Conservation (phyloP, 805 yeast genomes). For the Geotrichum ghanense region DNA sequence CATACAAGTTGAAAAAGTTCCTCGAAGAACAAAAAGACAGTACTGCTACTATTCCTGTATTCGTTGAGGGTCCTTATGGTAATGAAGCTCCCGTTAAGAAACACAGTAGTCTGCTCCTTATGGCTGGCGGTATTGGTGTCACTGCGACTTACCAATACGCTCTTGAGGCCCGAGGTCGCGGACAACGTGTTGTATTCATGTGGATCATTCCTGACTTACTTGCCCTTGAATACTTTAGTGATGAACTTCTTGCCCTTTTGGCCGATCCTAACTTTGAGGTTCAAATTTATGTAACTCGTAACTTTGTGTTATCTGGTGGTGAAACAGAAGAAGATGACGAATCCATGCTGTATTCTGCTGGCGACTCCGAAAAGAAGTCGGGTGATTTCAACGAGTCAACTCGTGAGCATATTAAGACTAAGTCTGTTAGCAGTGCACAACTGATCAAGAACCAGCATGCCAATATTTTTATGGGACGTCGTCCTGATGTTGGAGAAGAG, state of each 20-base stretch:
- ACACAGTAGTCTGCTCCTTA: slow-evolving; percentile 29
- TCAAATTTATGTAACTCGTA: slow-evolving; percentile 21
- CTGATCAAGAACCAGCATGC: not conserved
- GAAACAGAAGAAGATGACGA: not conserved
- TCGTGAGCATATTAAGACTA: not conserved
- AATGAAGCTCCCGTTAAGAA: slow-evolving; percentile 28
- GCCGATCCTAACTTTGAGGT: slow-evolving; percentile 18
- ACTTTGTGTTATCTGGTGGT: not conserved
- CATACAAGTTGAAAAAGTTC: slow-evolving; percentile 4
- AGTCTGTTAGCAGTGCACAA: not conserved
- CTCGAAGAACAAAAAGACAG: not conserved
- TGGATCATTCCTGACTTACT: slow-evolving; percentile 23
- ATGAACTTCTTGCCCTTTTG: slow-evolving; percentile 18
- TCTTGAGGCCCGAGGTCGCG: slow-evolving; percentile 7
- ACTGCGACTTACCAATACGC: slow-evolving; percentile 39
- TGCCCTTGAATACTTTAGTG: slow-evolving; percentile 21
- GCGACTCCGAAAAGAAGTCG: not conserved
- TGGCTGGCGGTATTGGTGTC: slow-evolving; percentile 55
- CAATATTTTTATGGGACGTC: not conserved
- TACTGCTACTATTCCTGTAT: slow-evolving; percentile 18
- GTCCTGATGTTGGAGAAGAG: slow-evolving; percentile 8
- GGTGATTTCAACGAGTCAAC: not conserved
- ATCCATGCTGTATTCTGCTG: not conserved
- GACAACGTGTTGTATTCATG: slow-evolving; percentile 16
- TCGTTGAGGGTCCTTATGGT: slow-evolving; percentile 59